Evolutionary conservation across 2,329 filamentous ascomycete species (phyloP).

Genomic region (Botryotinia convoluta): DNA sequence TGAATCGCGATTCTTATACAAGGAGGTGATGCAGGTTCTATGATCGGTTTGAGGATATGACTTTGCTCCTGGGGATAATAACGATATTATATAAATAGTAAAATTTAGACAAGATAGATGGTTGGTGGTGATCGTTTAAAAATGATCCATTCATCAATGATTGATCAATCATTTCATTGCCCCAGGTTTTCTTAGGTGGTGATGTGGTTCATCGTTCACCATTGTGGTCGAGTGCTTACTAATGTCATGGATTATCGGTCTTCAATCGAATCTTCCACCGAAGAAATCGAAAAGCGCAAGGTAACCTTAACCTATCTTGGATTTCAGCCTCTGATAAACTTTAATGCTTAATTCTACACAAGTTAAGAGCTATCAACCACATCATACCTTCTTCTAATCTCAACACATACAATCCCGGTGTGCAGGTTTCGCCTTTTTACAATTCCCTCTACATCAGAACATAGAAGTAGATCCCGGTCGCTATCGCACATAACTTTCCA

Average conservation of each 20-base stretch:
- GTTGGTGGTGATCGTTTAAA: background rate
- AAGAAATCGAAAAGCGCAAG: slow-evolving; percentile 6
- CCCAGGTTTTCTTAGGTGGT: background rate
- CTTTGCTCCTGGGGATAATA: background rate
- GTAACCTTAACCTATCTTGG: slow-evolving; percentile 12
- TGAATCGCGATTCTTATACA: background rate
- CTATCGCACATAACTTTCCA: slow-evolving; percentile 31
- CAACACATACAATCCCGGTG: slow-evolving; percentile 26
- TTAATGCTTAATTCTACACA: slow-evolving; percentile 13
- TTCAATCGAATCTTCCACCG: background rate
- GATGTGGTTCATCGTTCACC: background rate
- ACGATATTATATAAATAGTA: background rate
- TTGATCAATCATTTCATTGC: background rate
- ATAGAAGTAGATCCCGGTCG: slow-evolving; percentile 10
- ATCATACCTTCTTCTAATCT: background rate
- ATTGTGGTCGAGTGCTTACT: slow-evolving; percentile 5
- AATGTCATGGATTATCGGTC: background rate
- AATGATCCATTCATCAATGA: background rate
- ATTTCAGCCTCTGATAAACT: slow-evolving; percentile 18
- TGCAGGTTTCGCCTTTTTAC: slow-evolving; percentile 36
- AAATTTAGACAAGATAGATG: background rate
- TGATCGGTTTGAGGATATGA: background rate
- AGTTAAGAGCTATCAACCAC: slow-evolving; percentile 19
- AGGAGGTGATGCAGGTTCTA: background rate
- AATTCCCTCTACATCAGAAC: slow-evolving; percentile 28